phyloP scores from a whole-genome alignment of 257 asterid species.

The Handroanthus guayacan region DNA sequence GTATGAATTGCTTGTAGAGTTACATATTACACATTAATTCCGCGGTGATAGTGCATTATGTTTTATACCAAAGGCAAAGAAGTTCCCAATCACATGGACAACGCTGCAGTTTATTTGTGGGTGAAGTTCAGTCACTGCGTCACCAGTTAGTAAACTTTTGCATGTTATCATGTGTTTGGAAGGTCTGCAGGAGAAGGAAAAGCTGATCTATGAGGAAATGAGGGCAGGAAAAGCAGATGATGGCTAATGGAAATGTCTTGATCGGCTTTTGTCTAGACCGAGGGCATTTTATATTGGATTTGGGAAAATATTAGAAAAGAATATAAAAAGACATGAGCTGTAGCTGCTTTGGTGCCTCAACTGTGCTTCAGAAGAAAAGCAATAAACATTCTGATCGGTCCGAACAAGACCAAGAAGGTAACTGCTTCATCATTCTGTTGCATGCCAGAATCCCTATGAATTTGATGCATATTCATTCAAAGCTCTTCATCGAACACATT shows the following conservation, averaged over 20 bases:
- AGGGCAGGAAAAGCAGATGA: conserved; percentile 9
- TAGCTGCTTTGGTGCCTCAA: conserved; percentile 53
- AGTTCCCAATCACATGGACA: neutral
- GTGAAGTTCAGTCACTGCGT: neutral
- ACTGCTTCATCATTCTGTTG: conserved; percentile 31
- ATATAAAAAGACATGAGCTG: conserved; percentile 54
- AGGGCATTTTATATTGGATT: conserved; percentile 7
- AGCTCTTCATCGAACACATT: conserved; percentile 7
- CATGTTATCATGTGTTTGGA: conserved; percentile 18
- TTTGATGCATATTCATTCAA: conserved; percentile 12
- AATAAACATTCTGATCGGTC: conserved; percentile 30
- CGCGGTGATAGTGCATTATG: neutral
- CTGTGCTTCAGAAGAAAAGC: conserved; percentile 33
- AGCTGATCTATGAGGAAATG: conserved; percentile 10
- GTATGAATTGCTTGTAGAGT: neutral
- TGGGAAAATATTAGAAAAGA: conserved; percentile 27
- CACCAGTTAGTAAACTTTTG: neutral
- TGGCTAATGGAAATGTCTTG: conserved; percentile 21
- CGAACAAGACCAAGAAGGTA: conserved; percentile 53
- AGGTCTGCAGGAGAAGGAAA: conserved; percentile 24
- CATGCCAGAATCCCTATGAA: neutral
- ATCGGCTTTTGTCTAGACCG: conserved; percentile 22
- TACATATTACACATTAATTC: neutral
- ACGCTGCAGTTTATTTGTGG: conserved; percentile 1
- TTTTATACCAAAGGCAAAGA: neutral